Percentiles rank a stretch among this genome's conserved stretches.
Evolutionary conservation across 2,329 filamentous ascomycete species (phyloP).

Genomic region (Elsinoe australis): DNA sequence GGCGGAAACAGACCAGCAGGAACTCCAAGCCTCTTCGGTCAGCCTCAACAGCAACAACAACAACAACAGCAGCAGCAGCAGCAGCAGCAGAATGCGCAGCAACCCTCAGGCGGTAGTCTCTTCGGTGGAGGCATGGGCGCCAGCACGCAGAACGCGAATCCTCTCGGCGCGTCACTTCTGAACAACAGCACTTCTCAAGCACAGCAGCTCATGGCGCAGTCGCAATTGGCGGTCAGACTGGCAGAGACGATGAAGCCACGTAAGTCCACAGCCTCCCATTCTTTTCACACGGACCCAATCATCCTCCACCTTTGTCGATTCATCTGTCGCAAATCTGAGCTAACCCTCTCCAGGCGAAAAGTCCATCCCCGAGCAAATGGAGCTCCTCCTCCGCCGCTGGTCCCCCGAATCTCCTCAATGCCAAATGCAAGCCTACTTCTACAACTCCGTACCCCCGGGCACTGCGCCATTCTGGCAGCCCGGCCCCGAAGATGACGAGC

Average conservation of each 20-base stretch:
- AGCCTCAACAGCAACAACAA: constrained; percentile 22
- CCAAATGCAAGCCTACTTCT: constrained; percentile 76
- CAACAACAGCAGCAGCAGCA: constrained; percentile 28
- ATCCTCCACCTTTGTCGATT: background rate
- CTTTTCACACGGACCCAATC: constrained; percentile 16
- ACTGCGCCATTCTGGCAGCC: constrained; percentile 71
- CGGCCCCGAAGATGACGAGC: constrained; percentile 60
- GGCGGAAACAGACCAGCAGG: constrained; percentile 23
- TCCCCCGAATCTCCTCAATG: constrained; percentile 59
- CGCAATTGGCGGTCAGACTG: constrained; percentile 1
- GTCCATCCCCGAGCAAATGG: constrained; percentile 66
- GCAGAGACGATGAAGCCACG: constrained; percentile 20
- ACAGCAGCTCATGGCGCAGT: constrained; percentile 18
- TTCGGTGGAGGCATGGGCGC: too few relatives aligned
- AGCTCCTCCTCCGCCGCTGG: constrained; percentile 65
- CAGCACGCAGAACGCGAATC: constrained; percentile 22
- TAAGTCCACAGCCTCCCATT: too few relatives aligned
- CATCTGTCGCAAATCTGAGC: constrained; percentile 23
- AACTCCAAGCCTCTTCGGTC: constrained; percentile 34
- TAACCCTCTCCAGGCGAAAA: constrained; percentile 52
- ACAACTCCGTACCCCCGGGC: constrained; percentile 71
- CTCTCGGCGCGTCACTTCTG: constrained; percentile 21
- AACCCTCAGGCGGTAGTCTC: constrained; percentile 24
- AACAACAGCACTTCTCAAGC: constrained; percentile 31
- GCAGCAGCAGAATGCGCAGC: constrained; percentile 15